Evolutionary conservation across 2,329 filamentous ascomycete species (phyloP).

Genomic region (Sphaerulina vaccinii): DNA sequence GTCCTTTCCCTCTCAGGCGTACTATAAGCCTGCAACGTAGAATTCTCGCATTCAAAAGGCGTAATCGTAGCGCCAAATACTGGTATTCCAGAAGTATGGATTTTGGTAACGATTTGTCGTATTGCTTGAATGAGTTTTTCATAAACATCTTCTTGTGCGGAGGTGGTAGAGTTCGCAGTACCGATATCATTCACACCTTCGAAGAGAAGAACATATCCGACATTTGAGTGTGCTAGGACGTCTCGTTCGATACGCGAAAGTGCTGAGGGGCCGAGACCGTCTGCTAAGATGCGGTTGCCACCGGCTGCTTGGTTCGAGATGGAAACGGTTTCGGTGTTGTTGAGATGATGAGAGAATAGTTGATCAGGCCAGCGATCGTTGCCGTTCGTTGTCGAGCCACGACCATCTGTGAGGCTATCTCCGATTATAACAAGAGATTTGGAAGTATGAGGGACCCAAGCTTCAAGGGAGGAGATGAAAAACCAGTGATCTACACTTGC

Average conservation of each 20-base stretch:
- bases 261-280: constrained; percentile 62
- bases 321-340: constrained; percentile 49
- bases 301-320: constrained; percentile 67
- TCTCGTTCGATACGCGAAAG: constrained; percentile 64
- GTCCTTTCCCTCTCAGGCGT: constrained; percentile 56
- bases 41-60: constrained; percentile 54
- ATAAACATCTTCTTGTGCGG: constrained; percentile 50
- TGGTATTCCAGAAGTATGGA: constrained; percentile 55
- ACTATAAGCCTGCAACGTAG: constrained; percentile 54
- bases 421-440: constrained; percentile 57
- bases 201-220: constrained; percentile 64
- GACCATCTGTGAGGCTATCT: constrained; percentile 66
- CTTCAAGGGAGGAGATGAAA: constrained; percentile 59
- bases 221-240: constrained; percentile 57
- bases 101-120: constrained; percentile 55
- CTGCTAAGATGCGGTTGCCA: constrained; percentile 63
- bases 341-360: constrained; percentile 49
- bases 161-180: constrained; percentile 44
- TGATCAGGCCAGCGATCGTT: constrained; percentile 64
- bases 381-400: constrained; percentile 57
- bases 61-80: constrained; percentile 66
- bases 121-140: constrained; percentile 58
- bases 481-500: constrained; percentile 53
- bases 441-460: constrained; percentile 46
- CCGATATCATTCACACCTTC: constrained; percentile 71